Conservation (phyloP, 768 basidiomycete genomes). For the Boletellus ananiceps region DNA sequence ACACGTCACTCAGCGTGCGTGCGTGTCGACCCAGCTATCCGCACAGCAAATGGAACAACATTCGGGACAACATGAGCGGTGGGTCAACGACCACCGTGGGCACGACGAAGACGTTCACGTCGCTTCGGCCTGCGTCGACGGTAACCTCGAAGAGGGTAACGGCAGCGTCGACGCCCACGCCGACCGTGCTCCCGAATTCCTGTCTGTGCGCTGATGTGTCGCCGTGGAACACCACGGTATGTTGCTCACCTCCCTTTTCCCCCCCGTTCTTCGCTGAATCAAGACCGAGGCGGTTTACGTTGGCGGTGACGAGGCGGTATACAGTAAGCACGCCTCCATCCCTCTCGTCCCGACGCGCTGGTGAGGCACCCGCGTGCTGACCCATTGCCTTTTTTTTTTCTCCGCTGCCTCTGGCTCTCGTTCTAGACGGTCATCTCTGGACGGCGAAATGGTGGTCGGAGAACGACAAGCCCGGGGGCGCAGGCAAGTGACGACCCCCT, state of each 20-base stretch:
- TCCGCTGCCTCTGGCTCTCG: too few relatives aligned
- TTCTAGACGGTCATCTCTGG: constrained; percentile 43
- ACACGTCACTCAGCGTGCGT: neutral
- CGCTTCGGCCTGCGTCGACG: too few relatives aligned
- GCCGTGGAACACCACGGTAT: constrained; percentile 37
- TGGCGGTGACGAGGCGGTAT: constrained; percentile 39
- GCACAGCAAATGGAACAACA: constrained; percentile 67
- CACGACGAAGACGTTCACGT: constrained; percentile 16
- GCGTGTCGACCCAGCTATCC: constrained; percentile 43
- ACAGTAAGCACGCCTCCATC: constrained; percentile 28
- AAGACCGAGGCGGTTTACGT: constrained; percentile 25
- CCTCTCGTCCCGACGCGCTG: neutral
- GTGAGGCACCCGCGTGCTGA: neutral
- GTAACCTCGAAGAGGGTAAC: neutral
- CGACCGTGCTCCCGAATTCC: constrained; percentile 12
- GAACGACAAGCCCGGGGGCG: constrained; percentile 33
- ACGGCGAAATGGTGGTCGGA: constrained; percentile 49
- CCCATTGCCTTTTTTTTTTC: neutral
- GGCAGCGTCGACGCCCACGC: constrained; percentile 11
- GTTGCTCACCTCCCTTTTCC: constrained; percentile 21
- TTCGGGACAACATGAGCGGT: constrained; percentile 58
- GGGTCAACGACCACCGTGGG: constrained; percentile 12
- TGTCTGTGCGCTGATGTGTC: constrained; percentile 40
- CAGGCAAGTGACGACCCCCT: constrained; percentile 5
- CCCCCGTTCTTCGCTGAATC: neutral